A percentile compares a stretch with the other conserved stretches of the same genome.
phyloP scores from a whole-genome alignment of 495 filamentous ascomycete species.

The Lophium mytilinum region DNA sequence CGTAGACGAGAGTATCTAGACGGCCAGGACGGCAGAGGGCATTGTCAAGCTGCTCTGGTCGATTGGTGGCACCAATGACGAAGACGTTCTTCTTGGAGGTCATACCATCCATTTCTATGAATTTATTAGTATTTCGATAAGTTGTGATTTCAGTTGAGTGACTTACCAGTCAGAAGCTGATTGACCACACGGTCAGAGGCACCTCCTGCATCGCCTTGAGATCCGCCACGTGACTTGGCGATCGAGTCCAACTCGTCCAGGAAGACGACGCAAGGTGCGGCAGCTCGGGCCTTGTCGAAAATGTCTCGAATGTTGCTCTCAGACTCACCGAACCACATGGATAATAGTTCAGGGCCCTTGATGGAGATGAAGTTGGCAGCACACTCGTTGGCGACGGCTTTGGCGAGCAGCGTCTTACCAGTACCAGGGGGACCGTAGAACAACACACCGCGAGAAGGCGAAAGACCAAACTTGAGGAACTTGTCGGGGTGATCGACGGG shows the following conservation, averaged over 20 bases:
- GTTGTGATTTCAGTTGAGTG: conserved; percentile 4
- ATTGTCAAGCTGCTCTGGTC: conserved; percentile 96
- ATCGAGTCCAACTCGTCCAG: conserved; percentile 98
- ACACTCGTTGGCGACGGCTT: conserved; percentile 98
- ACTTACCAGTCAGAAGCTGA: conserved; percentile 92
- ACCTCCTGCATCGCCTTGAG: conserved; percentile 92
- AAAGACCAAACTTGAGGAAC: conserved; percentile 99
- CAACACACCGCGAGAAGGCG: conserved; percentile 93
- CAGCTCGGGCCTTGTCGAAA: conserved; percentile 98
- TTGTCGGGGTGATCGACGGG: conserved; percentile 99
- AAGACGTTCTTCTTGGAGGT: conserved; percentile 99
- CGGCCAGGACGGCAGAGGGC: conserved; percentile 95
- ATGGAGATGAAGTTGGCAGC: conserved; percentile 99
- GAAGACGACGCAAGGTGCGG: conserved; percentile 98
- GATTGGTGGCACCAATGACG: conserved; percentile 97
- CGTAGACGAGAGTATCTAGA: conserved; percentile 97
- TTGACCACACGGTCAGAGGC: conserved; percentile 99
- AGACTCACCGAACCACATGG: conserved; percentile 99
- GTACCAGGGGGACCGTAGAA: conserved; percentile 99
- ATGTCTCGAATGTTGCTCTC: conserved; percentile 99
- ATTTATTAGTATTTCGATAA: conserved; percentile 1
- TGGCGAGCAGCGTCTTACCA: conserved; percentile 98
- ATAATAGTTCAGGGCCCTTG: conserved; percentile 94
- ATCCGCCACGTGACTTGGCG: conserved; percentile 98
- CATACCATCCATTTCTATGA: conserved; percentile 94